These are phyloP conservation scores for Ophiostoma novo-ulmi DNA, from an alignment of 2,329 filamentous ascomycete genomes.

Conservation along the genomic window DNA sequence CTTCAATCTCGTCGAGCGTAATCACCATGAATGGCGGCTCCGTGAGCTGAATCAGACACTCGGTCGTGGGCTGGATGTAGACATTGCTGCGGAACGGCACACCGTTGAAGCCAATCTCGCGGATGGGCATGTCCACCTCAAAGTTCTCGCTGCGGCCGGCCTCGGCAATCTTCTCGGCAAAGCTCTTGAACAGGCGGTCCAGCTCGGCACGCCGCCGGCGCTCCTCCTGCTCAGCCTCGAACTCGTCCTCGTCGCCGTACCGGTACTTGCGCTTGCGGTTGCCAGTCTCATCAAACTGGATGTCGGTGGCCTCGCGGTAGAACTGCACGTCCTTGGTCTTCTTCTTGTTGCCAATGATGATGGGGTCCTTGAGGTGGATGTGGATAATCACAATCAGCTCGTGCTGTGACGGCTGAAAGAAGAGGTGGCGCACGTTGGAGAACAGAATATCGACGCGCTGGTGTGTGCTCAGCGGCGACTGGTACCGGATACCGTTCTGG, in stretches of 20 bases:
- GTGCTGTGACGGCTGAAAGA: constrained; percentile 96
- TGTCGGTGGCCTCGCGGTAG: constrained; percentile 94
- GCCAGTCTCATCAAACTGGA: constrained; percentile 97
- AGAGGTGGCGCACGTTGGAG: constrained; percentile 96
- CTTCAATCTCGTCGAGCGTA: constrained; percentile 90
- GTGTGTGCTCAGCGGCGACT: constrained; percentile 72
- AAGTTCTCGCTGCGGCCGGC: constrained; percentile 86
- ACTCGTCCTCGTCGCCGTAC: constrained; percentile 97
- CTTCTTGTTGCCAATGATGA: constrained; percentile 94
- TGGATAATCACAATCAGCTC: constrained; percentile 98
- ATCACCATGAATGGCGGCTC: constrained; percentile 96
- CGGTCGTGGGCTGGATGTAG: constrained; percentile 90
- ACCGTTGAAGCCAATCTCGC: constrained; percentile 93
- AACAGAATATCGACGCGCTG: constrained; percentile 91
- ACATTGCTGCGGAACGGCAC: constrained; percentile 95
- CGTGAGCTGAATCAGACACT: constrained; percentile 93
- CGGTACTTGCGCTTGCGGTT: constrained; percentile 97
- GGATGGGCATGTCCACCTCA: constrained; percentile 93
- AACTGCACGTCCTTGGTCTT: constrained; percentile 99
- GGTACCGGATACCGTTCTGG: constrained; percentile 96
- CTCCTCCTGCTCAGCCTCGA: constrained; percentile 97
- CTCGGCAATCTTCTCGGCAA: constrained; percentile 95
- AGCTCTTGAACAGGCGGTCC: constrained; percentile 91
- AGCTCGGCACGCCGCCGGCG: constrained; percentile 83
- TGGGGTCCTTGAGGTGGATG: constrained; percentile 94